Percentiles rank a stretch among this genome's conserved stretches.
Conservation (phyloP, 2,329 filamentous ascomycete genomes). For the Pseudocercospora eumusae region DNA sequence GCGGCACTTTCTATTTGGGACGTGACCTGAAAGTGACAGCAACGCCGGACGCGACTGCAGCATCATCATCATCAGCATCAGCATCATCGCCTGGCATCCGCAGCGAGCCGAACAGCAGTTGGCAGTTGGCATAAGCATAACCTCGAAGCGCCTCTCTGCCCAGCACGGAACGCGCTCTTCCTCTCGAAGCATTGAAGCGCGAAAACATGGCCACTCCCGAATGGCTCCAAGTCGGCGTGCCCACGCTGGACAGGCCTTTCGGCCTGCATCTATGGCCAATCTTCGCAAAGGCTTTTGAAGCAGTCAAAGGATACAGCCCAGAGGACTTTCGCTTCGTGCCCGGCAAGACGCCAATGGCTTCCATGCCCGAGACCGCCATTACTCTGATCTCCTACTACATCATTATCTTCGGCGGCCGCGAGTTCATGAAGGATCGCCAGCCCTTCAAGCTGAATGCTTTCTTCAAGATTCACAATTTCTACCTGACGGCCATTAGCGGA, state of each 20-base stretch:
- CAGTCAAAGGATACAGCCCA: slow-evolving; percentile 75
- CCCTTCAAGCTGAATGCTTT: slow-evolving; percentile 83
- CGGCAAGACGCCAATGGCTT: slow-evolving; percentile 85
- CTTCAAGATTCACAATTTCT: slow-evolving; percentile 96
- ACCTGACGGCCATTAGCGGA: slow-evolving; percentile 82
- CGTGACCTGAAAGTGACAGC: not conserved
- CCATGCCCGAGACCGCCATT: slow-evolving; percentile 75
- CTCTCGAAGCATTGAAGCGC: not conserved
- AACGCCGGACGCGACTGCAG: not conserved
- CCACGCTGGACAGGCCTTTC: slow-evolving; percentile 88
- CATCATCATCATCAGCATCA: not conserved
- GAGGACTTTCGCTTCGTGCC: slow-evolving; percentile 82
- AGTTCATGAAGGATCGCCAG: slow-evolving; percentile 84
- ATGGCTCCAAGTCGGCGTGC: slow-evolving; percentile 60
- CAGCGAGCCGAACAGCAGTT: not conserved
- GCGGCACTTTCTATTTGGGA: slow-evolving; percentile 9
- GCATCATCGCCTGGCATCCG: not conserved
- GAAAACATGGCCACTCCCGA: slow-evolving; percentile 50
- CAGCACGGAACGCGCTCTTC: not conserved
- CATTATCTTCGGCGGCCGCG: slow-evolving; percentile 88
- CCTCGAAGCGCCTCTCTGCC: not conserved
- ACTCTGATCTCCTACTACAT: slow-evolving; percentile 88
- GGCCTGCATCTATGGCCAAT: slow-evolving; percentile 90
- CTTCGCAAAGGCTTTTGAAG: slow-evolving; percentile 83
- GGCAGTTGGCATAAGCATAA: slow-evolving; percentile 1